Base-by-base conservation (phyloP, 345 rosid species). In the Mercurialis annua region DNA sequence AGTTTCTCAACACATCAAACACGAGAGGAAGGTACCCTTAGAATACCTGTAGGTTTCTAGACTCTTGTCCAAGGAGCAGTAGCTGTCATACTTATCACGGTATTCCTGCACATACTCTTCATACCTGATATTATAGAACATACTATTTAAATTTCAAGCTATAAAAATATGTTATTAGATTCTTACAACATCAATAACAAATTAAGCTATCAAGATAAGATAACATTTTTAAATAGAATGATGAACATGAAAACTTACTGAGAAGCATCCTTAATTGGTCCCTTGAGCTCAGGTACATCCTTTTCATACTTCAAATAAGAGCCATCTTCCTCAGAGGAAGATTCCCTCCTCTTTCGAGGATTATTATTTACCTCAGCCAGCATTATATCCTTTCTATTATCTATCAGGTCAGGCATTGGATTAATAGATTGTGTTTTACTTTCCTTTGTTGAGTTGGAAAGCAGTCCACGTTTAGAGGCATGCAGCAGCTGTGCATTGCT, bases 51-150 rank as follows among this genome's bases (percentile, higher is more conserved):
- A 68, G 71, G 71, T 81, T 76, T 88, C 93, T 47, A 94, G 78
- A 72, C 71, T 77, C 82, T 82, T 87, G 86, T 88, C 81, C 76
- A 94, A 62, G 24, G 92, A 81, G 81, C 77, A 68, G 81, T 94
- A 94, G 74, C 81, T 72, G 24, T 84, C 92, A 31, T 89, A 89
- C 75, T 94, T 94, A 58, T 91, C 96, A 67, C 61, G 67, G 72
- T 74, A 94, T 76, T 94, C 99, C 73, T 85, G 85, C 79, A 86
- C 50, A 60, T 85, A 94, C 60, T 91, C 96, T 72, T 80, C 72
- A 72, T 87, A 91, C 89, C 99, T 94, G 74, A 62, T 17, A 42
- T 36, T 4, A 67, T 18, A 54, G n/a, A 56, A 21, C 12, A 34
- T 9, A 57, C 20, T 11, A 21, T 44, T 62, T n/a, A 21, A 29